Evolutionary conservation across 306 rosid genomes (phyloP), one percentile per base, ranked within the genome.

Genomic region (Rosa chinensis): DNA sequence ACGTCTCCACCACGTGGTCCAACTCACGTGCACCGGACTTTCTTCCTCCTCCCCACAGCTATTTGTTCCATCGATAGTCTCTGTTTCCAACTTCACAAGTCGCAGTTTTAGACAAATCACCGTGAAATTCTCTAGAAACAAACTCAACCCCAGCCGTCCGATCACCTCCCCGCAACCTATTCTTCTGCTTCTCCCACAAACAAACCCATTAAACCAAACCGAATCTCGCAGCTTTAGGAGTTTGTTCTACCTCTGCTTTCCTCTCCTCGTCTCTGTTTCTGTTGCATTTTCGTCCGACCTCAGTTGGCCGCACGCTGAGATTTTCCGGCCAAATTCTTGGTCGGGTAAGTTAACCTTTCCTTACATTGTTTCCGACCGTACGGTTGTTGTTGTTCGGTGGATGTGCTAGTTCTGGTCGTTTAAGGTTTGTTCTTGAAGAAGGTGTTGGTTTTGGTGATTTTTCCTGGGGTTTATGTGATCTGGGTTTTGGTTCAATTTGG

Each of bases 311-410:
- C 44, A 28, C 78, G 69, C 39, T 8, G 43, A 43, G 49, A 48
- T 53, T 80, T 39, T 75, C 72, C 48, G 80, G 78, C 74, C 80
- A 74, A 64, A 1, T 82, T 82, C 76, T 83, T 52, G 79, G 59
- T 77, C 28, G 83, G 70, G 92, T 92, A 64, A 88, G 92, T 84
- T 35, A 0, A 23, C 10, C 10, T 42, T 50, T 28, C 43, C 80
- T 50, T 40, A 53, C 47, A n/a, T 53, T 67, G 42, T 18, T 63
- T 7, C 11, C 21, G 6, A 66, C 45, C 8, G 2, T 32, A 63
- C 20, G 5, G 0, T 63, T 63, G 69, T 14, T 63, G 67, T 71
- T 5, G 23, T 48, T 71, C 20, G 9, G 56, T 66, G 53, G 67
- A 21, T 64, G 6, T 74, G 17, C 52, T 52, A 16, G 50, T 69